These are phyloP conservation scores for Pichia sp. DNA, from an alignment of 1,139 yeast species.

Conservation along the genomic window DNA sequence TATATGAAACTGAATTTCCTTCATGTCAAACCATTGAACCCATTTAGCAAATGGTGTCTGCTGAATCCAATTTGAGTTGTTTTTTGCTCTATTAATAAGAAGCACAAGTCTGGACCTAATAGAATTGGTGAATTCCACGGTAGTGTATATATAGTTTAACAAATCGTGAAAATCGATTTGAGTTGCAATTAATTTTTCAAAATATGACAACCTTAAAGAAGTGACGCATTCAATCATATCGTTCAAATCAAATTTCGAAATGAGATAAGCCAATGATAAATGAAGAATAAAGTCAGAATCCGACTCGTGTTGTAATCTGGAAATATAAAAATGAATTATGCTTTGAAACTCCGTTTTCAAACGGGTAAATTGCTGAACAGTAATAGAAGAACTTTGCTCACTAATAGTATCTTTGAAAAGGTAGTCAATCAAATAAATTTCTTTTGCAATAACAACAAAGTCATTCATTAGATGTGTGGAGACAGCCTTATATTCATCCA, in stretches of 20 bases:
- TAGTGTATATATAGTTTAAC: constrained; percentile 25
- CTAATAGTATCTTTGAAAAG: constrained; percentile 17
- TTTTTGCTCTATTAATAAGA: constrained; percentile 16
- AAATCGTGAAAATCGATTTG: constrained; percentile 15
- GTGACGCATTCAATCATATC: constrained; percentile 22
- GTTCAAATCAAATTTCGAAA: constrained; percentile 13
- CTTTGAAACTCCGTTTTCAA: constrained; percentile 16
- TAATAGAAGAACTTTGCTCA: constrained; percentile 6
- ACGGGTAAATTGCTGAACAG: constrained; percentile 16
- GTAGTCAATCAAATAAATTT: constrained; percentile 19
- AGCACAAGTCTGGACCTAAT: constrained; percentile 20
- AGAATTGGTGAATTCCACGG: constrained; percentile 20
- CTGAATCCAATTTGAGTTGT: constrained; percentile 20
- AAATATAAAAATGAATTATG: constrained; percentile 17
- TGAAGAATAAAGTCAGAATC: constrained; percentile 25
- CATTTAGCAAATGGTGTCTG: constrained; percentile 22
- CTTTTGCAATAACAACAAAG: constrained; percentile 18
- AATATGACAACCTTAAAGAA: constrained; percentile 14
- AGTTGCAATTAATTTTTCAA: constrained; percentile 4
- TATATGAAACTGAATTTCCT: background rate
- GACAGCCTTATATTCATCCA: constrained; percentile 6
- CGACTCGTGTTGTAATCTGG: constrained; percentile 19
- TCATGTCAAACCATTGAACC: constrained; percentile 21
- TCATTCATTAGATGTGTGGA: constrained; percentile 5
- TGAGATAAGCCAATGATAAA: constrained; percentile 20